Evolutionary conservation across 2,329 filamentous ascomycete genomes (phyloP).

Genomic region (Colletotrichum orchidophilum): DNA sequence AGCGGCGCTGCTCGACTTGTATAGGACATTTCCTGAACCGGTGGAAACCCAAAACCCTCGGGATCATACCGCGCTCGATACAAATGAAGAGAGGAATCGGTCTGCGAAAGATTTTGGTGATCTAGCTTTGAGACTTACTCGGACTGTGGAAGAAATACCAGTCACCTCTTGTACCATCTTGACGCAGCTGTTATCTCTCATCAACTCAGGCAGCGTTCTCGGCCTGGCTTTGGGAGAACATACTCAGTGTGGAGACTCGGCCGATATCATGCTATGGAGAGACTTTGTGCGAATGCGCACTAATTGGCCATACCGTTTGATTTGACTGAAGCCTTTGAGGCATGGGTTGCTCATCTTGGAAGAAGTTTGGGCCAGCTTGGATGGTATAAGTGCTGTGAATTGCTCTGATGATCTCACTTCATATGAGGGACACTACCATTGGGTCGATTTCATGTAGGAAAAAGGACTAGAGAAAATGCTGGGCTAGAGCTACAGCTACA

Average conservation of each 20-base stretch:
- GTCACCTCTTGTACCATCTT: not conserved
- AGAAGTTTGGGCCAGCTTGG: not conserved
- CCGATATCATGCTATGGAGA: not conserved
- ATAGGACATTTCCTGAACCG: too few relatives aligned
- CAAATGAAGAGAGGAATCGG: too few relatives aligned
- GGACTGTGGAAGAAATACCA: not conserved
- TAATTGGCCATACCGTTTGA: not conserved
- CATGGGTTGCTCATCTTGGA: not conserved
- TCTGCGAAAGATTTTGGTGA: not conserved
- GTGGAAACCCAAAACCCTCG: too few relatives aligned
- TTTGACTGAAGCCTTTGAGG: not conserved
- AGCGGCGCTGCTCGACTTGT: too few relatives aligned
- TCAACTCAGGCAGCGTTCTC: not conserved
- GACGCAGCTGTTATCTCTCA: not conserved
- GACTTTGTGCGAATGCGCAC: not conserved
- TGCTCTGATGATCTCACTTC: not conserved
- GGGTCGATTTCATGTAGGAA: not conserved
- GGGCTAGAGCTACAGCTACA: not conserved
- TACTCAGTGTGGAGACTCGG: not conserved
- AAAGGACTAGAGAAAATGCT: not conserved
- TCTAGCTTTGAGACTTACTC: not conserved
- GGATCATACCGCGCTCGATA: too few relatives aligned
- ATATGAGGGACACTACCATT: not conserved
- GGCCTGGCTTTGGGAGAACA: not conserved
- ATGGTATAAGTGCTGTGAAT: not conserved